These are phyloP conservation scores for Gypsophila paniculata DNA, from an alignment of 179 eudicot species.

Conservation along the genomic window DNA sequence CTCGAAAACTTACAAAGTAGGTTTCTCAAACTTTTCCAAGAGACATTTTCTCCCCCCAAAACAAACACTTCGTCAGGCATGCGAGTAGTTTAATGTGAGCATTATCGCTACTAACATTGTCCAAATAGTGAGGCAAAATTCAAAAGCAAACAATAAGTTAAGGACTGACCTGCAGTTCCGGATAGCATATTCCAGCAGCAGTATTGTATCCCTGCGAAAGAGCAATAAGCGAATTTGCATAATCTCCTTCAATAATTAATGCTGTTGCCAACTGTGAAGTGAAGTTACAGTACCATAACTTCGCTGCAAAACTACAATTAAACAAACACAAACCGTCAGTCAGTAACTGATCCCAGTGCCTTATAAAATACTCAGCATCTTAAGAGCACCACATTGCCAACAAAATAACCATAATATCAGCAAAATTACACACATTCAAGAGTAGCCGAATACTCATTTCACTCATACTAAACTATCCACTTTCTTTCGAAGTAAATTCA, in stretches of 20 bases:
- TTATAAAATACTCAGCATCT: neutral
- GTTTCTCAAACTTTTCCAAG: neutral
- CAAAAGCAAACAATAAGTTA: neutral
- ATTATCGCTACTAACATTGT: neutral
- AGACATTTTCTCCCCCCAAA: neutral
- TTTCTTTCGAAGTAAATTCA: neutral
- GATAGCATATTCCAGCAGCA: conserved; percentile 67
- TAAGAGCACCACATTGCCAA: neutral
- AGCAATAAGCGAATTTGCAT: conserved; percentile 63
- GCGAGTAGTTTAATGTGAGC: neutral
- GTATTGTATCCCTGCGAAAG: conserved; percentile 57
- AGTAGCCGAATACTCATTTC: neutral
- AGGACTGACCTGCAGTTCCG: conserved; percentile 82
- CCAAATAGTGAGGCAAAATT: neutral
- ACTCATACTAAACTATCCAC: neutral
- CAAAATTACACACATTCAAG: neutral
- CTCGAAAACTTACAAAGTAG: neutral
- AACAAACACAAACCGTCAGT: conserved; percentile 12
- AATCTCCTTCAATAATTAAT: conserved; percentile 82
- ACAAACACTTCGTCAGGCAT: neutral
- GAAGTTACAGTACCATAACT: conserved; percentile 93
- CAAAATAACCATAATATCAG: neutral
- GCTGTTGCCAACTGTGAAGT: conserved; percentile 92
- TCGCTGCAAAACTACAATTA: conserved; percentile 61
- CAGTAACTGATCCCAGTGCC: neutral